Conservation (phyloP, 768 basidiomycete species). For the Panellus pusillus region DNA sequence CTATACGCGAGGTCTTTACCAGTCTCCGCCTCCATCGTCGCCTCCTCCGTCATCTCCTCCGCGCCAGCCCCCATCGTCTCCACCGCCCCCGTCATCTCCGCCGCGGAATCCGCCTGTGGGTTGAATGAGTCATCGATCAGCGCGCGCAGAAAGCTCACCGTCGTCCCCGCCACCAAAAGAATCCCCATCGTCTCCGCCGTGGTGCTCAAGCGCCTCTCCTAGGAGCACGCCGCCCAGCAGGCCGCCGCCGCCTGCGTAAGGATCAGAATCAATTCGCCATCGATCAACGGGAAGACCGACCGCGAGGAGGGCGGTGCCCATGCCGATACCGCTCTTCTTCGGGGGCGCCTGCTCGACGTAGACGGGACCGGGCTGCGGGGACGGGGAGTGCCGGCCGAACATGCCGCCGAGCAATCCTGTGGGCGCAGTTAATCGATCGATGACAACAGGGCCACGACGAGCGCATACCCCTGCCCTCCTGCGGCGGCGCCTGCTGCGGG, state of each 20-base stretch:
- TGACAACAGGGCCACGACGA: constrained; percentile 6
- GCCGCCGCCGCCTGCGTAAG: constrained; percentile 54
- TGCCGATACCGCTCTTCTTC: constrained; percentile 49
- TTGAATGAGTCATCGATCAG: no score
- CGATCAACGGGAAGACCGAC: constrained; percentile 36
- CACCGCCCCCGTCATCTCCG: no score
- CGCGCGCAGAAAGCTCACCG: no score
- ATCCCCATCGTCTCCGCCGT: neutral
- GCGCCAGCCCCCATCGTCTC: no score
- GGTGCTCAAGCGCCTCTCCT: constrained; percentile 45
- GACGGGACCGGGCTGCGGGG: constrained; percentile 35
- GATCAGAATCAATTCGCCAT: neutral
- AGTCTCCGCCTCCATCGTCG: no score
- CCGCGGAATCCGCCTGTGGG: no score
- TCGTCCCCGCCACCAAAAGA: constrained; percentile 19
- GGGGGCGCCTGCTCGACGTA: constrained; percentile 34
- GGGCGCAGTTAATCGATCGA: constrained; percentile 4
- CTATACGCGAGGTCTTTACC: no score
- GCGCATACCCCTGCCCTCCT: constrained; percentile 22
- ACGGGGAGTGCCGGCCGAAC: constrained; percentile 11
- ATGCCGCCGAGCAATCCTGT: constrained; percentile 21
- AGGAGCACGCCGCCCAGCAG: constrained; percentile 64
- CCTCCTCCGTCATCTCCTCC: no score
- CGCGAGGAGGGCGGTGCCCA: constrained; percentile 48
- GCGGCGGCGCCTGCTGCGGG: constrained; percentile 26